Base-by-base conservation (phyloP, 116 monocot genomes). In the Zostera marina region DNA sequence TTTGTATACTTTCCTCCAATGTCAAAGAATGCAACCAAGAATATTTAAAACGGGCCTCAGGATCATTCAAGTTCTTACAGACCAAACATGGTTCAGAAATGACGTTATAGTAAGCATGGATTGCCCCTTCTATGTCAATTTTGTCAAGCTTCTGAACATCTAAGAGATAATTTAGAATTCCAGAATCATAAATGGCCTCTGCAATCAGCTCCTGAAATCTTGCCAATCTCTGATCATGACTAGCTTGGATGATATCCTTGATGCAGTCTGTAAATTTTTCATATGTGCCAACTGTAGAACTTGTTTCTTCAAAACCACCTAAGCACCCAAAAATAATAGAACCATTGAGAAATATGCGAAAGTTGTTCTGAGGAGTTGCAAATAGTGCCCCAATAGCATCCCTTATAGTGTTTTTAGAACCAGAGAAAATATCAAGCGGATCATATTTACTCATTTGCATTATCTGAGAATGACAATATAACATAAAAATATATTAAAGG, bases 351-450 rank as follows among this genome's bases (percentile, higher is more conserved):
- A 89, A 96, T 22, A 88, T 60, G 8, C 89, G 74, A 52, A 85
- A 77, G 63, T 96, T 96, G 61, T 96, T 89, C 44, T 82, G 82
- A 57, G 89, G 89, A 52, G 73, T 74, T 42, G 72, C 53, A 67
- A 80, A 80, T 49, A 89, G 77, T 17, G 77, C 63, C 42, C 47
- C 67, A 63, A 96, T 67, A 22, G 89, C 85, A 22, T 61, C 68
- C 26, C 59, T 38, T 65, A 88, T 85, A 76, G 75, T 77, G 8
- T 78, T 77, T 62, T 59, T 80, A 19, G 77, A 75, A 24, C 75
- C 75, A 71, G 94, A 96, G 63, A 88, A 96, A n/a, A 96, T 79
- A 76, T 88, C 89, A 49, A 96, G 70, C 20, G 89, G 94, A 16
- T 94, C 77, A 63, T 85, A 88, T 53, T 69, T 76, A 72, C 94